Conservation (phyloP, 163 green algal genomes). For the Scenedesmus sp. region DNA sequence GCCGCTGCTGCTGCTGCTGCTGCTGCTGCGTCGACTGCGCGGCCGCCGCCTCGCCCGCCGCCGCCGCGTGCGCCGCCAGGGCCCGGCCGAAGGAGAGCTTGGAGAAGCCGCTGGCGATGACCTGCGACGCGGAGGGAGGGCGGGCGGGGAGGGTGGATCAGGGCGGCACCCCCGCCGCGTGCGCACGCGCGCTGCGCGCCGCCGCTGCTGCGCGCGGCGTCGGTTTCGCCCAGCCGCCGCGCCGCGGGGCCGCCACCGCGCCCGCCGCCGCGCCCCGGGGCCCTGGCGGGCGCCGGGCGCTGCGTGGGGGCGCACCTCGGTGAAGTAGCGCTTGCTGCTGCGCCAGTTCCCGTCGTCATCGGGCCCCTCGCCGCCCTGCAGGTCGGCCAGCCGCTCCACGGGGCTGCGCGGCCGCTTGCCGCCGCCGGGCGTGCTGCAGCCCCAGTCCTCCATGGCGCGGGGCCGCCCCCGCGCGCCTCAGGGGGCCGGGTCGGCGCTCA, state of each 20-base stretch:
- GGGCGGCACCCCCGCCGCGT: background rate
- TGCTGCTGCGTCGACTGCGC: background rate
- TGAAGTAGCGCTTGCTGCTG: conserved; percentile 38
- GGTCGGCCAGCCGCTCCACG: conserved; percentile 29
- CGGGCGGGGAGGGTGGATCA: background rate
- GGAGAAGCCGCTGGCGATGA: conserved; percentile 41
- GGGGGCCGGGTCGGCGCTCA: no score
- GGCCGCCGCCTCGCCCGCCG: no score
- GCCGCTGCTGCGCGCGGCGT: background rate
- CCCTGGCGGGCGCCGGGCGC: no score
- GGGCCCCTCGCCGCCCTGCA: background rate
- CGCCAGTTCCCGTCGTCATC: conserved; percentile 35
- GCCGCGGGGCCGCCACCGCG: background rate
- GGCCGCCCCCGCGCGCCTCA: no score
- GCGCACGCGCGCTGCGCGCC: background rate
- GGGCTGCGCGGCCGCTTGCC: conserved; percentile 23
- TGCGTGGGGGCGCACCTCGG: no score
- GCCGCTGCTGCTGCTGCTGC: background rate
- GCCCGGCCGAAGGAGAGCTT: conserved; percentile 20
- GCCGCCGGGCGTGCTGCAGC: background rate
- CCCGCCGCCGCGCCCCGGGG: no score
- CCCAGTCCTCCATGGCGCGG: background rate
- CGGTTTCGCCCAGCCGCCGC: background rate
- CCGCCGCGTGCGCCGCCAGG: no score
- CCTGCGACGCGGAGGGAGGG: background rate